Percentiles rank a stretch among this genome's conserved stretches.
Conservation (phyloP, 441 rosid genomes). For the Omphalea diandra region DNA sequence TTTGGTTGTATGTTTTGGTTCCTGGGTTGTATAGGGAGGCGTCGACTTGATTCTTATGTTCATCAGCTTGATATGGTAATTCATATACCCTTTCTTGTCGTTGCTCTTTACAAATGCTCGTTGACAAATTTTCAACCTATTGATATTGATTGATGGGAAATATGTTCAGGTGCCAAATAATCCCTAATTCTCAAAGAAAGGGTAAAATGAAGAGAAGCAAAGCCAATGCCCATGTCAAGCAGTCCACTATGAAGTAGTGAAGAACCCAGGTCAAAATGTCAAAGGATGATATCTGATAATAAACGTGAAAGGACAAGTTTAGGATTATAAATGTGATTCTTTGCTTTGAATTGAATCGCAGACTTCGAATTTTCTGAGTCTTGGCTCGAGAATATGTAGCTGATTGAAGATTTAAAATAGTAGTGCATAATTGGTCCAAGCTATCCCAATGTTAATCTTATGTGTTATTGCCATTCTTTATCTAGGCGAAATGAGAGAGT, state of each 20-base stretch:
- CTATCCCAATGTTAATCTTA: too few species aligned
- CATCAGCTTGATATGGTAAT: background rate
- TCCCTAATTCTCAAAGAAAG: background rate
- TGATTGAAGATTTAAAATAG: too few species aligned
- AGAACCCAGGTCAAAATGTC: background rate
- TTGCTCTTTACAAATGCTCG: background rate
- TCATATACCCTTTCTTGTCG: background rate
- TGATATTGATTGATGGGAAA: constrained; percentile 1
- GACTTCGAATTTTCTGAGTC: too few species aligned
- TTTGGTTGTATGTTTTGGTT: background rate
- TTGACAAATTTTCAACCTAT: background rate
- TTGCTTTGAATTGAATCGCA: too few species aligned
- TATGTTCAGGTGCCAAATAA: background rate
- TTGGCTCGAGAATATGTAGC: too few species aligned
- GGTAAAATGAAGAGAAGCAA: constrained; percentile 1
- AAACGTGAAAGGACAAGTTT: background rate
- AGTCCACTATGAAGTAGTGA: background rate
- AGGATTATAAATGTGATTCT: background rate
- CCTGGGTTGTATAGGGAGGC: background rate
- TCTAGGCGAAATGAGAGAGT: too few species aligned
- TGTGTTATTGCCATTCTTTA: too few species aligned
- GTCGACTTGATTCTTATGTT: background rate
- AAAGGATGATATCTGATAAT: too few species aligned
- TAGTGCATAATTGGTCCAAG: too few species aligned
- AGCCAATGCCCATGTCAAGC: too few species aligned